A percentile compares a stretch with the other conserved stretches of the same genome.
These are phyloP conservation scores for Aspergillus quadrilineatus DNA, from an alignment of 2,329 filamentous ascomycete species.

Conservation along the genomic window DNA sequence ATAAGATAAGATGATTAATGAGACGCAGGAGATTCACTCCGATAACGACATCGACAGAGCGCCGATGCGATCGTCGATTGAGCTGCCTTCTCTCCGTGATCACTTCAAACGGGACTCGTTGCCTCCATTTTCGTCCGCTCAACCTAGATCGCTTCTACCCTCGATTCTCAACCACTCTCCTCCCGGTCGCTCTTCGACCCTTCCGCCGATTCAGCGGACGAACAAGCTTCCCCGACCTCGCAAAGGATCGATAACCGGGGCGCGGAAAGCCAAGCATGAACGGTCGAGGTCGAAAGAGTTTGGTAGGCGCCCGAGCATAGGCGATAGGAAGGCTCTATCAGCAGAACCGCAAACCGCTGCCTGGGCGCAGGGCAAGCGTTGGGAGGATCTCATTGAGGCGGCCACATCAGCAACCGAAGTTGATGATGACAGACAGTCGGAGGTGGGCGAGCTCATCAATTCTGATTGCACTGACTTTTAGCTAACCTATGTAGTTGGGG, in stretches of 20 bases:
- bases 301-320: slow-evolving; percentile 69
- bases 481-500: slow-evolving; percentile 30
- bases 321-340: slow-evolving; percentile 79
- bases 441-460: slow-evolving; percentile 59
- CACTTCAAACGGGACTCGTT: slow-evolving; percentile 72
- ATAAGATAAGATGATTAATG: slow-evolving; percentile 5
- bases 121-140: slow-evolving; percentile 59
- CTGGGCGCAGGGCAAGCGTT: slow-evolving; percentile 75
- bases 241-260: slow-evolving; percentile 80
- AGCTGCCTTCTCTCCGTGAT: slow-evolving; percentile 69
- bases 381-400: slow-evolving; percentile 95
- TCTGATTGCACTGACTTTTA: not conserved
- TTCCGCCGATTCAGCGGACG: slow-evolving; percentile 77
- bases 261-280: slow-evolving; percentile 74
- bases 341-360: slow-evolving; percentile 77
- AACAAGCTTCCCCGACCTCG: slow-evolving; percentile 70
- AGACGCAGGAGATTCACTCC: slow-evolving; percentile 65
- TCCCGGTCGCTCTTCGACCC: slow-evolving; percentile 80
- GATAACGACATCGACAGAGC: slow-evolving; percentile 66
- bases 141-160: slow-evolving; percentile 73
- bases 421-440: slow-evolving; percentile 75
- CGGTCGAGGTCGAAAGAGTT: slow-evolving; percentile 75
- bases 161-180: slow-evolving; percentile 78
- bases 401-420: slow-evolving; percentile 90
- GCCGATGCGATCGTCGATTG: slow-evolving; percentile 64